Evolutionary conservation across 257 asterid genomes (phyloP).

Genomic region (Solanum verrucosum): DNA sequence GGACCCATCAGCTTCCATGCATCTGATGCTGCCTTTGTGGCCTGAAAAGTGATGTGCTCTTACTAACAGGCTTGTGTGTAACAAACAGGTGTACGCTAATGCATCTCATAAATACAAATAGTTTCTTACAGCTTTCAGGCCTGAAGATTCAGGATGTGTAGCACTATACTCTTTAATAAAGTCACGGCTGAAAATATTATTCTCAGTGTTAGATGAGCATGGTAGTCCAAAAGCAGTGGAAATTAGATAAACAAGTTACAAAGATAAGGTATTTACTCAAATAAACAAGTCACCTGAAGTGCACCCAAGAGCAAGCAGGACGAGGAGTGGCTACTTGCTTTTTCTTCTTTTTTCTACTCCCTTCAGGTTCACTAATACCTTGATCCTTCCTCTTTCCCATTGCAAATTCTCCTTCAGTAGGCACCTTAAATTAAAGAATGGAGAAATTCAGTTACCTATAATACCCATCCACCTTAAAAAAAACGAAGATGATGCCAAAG

Average conservation of each 20-base stretch:
- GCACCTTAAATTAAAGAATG: constrained; percentile 30
- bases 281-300: constrained; percentile 57
- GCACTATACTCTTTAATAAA: constrained; percentile 92
- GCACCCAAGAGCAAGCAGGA: constrained; percentile 99
- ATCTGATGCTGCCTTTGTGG: constrained; percentile 97
- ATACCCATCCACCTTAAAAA: neutral
- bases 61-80: neutral
- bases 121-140: constrained; percentile 71
- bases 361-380: constrained; percentile 54
- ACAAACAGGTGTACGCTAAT: neutral
- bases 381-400: constrained; percentile 50
- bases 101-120: constrained; percentile 1
- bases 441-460: neutral
- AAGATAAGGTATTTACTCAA: neutral
- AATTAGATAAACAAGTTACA: neutral
- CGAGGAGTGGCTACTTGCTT: constrained; percentile 69
- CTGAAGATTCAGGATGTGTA: constrained; percentile 92
- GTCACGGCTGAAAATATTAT: constrained; percentile 57
- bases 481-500: neutral
- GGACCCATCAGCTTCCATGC: constrained; percentile 93
- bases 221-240: neutral
- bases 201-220: constrained; percentile 5
- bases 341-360: constrained; percentile 68
- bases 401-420: constrained; percentile 44
- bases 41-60: constrained; percentile 31